A percentile compares a stretch with the other conserved stretches of the same genome.
Conservation (phyloP, 2,329 filamentous ascomycete genomes). For the Helicocarpus griseus region DNA sequence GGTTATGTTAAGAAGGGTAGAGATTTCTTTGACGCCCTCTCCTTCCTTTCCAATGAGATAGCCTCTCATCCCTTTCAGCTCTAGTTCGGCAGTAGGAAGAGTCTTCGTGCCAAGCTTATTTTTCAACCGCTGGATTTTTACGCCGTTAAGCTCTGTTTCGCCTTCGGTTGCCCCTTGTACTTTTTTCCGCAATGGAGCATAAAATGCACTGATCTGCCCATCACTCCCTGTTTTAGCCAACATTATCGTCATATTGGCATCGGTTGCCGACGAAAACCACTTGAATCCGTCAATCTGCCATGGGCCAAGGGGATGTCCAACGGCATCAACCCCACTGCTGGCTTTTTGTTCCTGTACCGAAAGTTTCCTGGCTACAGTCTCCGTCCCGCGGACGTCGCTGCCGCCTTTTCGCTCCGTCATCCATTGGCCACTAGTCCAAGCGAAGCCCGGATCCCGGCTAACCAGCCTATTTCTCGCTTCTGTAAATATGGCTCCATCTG, state of each 20-base stretch:
- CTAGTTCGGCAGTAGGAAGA: slow-evolving; percentile 63
- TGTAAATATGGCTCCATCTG: slow-evolving; percentile 14
- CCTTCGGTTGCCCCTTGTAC: slow-evolving; percentile 9
- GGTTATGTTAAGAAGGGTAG: slow-evolving; percentile 59
- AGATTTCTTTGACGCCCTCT: slow-evolving; percentile 57
- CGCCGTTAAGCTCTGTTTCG: slow-evolving; percentile 49
- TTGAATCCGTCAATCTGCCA: slow-evolving; percentile 58
- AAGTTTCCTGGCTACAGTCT: slow-evolving; percentile 47
- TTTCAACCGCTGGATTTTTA: slow-evolving; percentile 60
- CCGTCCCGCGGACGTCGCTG: slow-evolving; percentile 58
- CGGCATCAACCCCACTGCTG: slow-evolving; percentile 18
- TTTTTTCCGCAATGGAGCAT: slow-evolving; percentile 49
- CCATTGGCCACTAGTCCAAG: slow-evolving; percentile 67
- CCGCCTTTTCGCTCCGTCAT: slow-evolving; percentile 65
- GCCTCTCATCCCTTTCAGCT: slow-evolving; percentile 52
- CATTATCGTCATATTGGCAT: slow-evolving; percentile 54
- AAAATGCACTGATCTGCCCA: slow-evolving; percentile 50
- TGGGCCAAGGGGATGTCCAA: slow-evolving; percentile 40
- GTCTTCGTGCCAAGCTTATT: slow-evolving; percentile 62
- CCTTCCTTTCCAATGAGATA: slow-evolving; percentile 60
- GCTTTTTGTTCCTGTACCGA: slow-evolving; percentile 18
- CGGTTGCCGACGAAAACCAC: slow-evolving; percentile 58
- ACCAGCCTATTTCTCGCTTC: slow-evolving; percentile 31
- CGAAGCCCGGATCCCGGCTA: slow-evolving; percentile 37
- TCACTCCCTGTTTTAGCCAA: slow-evolving; percentile 47